Evolutionary conservation across 495 filamentous ascomycete genomes (phyloP).

Genomic region (Xylaria telfairii): DNA sequence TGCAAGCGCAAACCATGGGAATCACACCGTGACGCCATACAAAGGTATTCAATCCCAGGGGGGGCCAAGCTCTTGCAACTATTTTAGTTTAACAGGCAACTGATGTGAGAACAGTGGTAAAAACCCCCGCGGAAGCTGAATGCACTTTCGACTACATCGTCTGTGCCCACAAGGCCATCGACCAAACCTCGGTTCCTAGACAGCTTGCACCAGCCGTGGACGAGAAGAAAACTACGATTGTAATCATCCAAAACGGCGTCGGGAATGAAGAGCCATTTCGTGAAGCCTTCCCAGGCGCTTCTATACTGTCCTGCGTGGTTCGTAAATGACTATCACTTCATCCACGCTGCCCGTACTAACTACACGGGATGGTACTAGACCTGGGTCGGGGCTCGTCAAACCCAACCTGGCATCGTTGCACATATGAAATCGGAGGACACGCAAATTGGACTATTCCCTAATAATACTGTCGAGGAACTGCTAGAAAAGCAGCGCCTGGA

Average conservation of each 20-base stretch:
- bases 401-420: conserved; percentile 49
- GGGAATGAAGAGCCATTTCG: conserved; percentile 48
- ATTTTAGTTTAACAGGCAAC: neutral
- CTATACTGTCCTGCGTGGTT: conserved; percentile 45
- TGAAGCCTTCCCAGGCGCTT: conserved; percentile 33
- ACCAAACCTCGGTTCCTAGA: conserved; percentile 44
- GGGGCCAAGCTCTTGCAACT: neutral
- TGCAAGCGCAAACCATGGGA: conserved; percentile 54
- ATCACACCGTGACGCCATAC: conserved; percentile 49
- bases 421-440: conserved; percentile 55
- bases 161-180: conserved; percentile 59
- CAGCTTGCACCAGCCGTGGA: conserved; percentile 49
- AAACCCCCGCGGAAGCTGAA: conserved; percentile 46
- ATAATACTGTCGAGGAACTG: conserved; percentile 20
- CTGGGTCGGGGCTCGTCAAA: conserved; percentile 58
- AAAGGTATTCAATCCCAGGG: conserved; percentile 33
- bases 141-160: conserved; percentile 54
- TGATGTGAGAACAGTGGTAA: conserved; percentile 43
- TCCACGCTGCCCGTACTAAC: neutral
- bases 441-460: conserved; percentile 50
- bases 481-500: conserved; percentile 44
- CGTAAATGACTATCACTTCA: conserved; percentile 15
- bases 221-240: conserved; percentile 35
- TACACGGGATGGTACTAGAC: conserved; percentile 35
- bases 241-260: conserved; percentile 49